phyloP scores from a whole-genome alignment of 768 basidiomycete genomes.

The Tricholoma furcatifolium region DNA sequence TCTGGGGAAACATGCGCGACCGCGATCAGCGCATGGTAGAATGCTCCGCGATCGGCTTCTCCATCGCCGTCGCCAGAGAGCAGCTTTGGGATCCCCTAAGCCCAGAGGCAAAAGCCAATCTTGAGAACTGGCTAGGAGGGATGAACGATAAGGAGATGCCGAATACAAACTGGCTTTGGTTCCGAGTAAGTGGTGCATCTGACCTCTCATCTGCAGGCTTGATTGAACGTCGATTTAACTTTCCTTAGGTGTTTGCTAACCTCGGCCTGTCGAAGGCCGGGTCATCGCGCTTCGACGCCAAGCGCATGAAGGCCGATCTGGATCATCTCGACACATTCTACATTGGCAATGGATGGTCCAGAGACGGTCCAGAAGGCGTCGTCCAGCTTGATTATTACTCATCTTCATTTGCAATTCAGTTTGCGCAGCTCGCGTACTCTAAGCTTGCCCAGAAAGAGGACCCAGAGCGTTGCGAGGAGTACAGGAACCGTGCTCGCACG shows the following conservation, averaged over 20 bases:
- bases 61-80: slow-evolving; percentile 63
- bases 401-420: slow-evolving; percentile 78
- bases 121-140: slow-evolving; percentile 67
- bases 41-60: slow-evolving; percentile 74
- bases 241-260: slow-evolving; percentile 65
- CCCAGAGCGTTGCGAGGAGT: slow-evolving; percentile 62
- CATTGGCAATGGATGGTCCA: slow-evolving; percentile 72
- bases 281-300: slow-evolving; percentile 52
- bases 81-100: slow-evolving; percentile 63
- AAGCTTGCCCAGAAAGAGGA: slow-evolving; percentile 63
- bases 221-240: background rate
- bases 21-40: slow-evolving; percentile 84
- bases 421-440: slow-evolving; percentile 69
- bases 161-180: slow-evolving; percentile 85
- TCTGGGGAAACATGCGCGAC: slow-evolving; percentile 74
- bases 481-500: slow-evolving; percentile 56
- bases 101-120: slow-evolving; percentile 49
- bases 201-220: background rate
- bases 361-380: slow-evolving; percentile 76
- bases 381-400: slow-evolving; percentile 81
- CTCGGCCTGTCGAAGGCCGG: slow-evolving; percentile 65
- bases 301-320: slow-evolving; percentile 70
- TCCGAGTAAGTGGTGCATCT: slow-evolving; percentile 45
- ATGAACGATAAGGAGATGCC: slow-evolving; percentile 86
- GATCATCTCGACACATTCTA: slow-evolving; percentile 81